Base-by-base conservation (phyloP, 495 filamentous ascomycete species). In the Glonium stellatum region DNA sequence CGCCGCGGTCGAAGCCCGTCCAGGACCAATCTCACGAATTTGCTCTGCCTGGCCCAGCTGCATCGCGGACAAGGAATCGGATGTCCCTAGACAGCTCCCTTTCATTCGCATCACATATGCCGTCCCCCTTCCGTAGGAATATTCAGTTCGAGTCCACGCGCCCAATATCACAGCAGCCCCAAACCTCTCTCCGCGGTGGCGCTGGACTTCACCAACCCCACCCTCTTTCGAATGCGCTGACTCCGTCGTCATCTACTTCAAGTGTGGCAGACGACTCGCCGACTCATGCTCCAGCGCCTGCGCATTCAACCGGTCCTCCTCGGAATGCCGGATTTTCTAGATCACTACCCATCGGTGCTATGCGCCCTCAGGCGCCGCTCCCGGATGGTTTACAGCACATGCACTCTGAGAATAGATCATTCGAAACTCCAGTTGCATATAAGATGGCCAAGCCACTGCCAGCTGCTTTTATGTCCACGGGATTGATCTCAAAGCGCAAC, bases 381-480 rank as follows among this genome's bases (percentile, higher is more conserved):
- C 69, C 69, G 37, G 73, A 73, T 36, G 54, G 75, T 1, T 72
- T 71, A 0, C 73, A 8, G 8, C 19, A 58, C 4, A 25, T 22
- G 8, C 21, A 6, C 1, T 51, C 48, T 15, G 48, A 51, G 0
- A 71, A 76, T 0, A 79, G 80, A 13, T 80, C 84, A 10, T 84
- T 91, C 58, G 85, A 86, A 34, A 97, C 92, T 0, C 92, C 92
- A 0, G 82, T 89, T 56, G 87, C 85, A 57, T 96, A 88, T 69
- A 92, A 89, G 70, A 78, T 84, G 5, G 88, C 86, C 12, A 95
- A 87, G 70, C 92, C 92, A 36, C 76, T 88, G 9, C 88, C 89
- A 35, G 85, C 86, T 19, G 92, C 90, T 11, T 97, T 97, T 73
- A 88, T 87, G 79, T 97, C 93, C 0, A 97, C 93, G 5, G 93